phyloP scores from a whole-genome alignment of 345 rosid genomes.

The Populus deltoides region DNA sequence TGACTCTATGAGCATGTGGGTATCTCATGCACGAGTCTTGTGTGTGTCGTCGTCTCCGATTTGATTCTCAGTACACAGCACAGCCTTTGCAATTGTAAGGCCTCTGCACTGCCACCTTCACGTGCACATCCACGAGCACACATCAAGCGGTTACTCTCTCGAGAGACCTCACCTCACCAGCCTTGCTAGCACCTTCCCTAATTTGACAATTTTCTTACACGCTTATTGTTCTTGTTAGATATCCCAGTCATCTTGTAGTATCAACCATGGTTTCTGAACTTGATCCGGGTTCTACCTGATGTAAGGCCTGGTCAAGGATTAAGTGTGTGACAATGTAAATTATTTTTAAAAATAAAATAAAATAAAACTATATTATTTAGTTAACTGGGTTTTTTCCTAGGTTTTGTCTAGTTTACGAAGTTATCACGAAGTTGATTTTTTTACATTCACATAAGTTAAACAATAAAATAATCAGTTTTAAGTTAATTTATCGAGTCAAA shows the following conservation, averaged over 20 bases:
- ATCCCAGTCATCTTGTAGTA: too few relatives aligned
- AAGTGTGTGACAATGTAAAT: too few relatives aligned
- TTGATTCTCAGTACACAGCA: neutral
- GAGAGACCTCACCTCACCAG: neutral
- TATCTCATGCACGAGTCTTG: neutral
- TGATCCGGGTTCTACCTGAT: too few relatives aligned
- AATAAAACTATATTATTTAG: too few relatives aligned
- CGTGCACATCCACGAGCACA: constrained; percentile 5
- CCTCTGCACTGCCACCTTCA: neutral
- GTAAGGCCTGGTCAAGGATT: too few relatives aligned
- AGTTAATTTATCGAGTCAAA: too few relatives aligned
- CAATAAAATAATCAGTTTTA: accelerated
- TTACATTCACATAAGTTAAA: accelerated
- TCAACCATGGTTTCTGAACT: too few relatives aligned
- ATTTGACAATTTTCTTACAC: neutral
- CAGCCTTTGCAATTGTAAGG: neutral
- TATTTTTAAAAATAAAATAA: too few relatives aligned
- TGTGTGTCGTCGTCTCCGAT: neutral
- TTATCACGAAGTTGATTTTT: too few relatives aligned
- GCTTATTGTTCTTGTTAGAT: too few relatives aligned
- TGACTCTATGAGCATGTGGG: neutral
- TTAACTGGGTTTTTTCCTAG: too few relatives aligned
- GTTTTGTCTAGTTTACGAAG: too few relatives aligned
- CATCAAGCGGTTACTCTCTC: neutral
- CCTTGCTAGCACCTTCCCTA: neutral